Base-by-base conservation (phyloP, 768 basidiomycete species). In the Agaricus subrufescens region DNA sequence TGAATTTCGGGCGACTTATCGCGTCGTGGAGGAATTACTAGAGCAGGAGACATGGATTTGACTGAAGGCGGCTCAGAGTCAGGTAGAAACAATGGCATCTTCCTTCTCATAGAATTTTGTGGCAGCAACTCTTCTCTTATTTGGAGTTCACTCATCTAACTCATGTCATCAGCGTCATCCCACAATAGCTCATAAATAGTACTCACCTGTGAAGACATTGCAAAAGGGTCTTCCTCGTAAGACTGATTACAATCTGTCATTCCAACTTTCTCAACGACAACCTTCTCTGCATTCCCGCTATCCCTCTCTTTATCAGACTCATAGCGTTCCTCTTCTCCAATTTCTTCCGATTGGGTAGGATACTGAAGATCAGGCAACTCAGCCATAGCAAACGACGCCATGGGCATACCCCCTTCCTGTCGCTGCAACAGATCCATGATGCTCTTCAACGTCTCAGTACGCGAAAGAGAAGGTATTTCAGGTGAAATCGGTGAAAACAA, bases 351-450 rank as follows among this genome's bases (percentile, higher is more conserved):
- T 26, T 51, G 38, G 27, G 3, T 39, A 40, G 55, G 55, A 39
- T 56, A 56, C 31, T 25, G 48, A n/a, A 56, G 42, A 12, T 50
- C 55, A 39, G 55, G 55, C 29, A 56, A 26, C 38, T 29, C 19
- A 30, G 15, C 27, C 55, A 56, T 50, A 6, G 43, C 48, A 34
- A 49, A 48, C 30, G 52, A 45, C 9, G 54, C 30, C 9, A 15
- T 15, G 9, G 40, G 10, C 3, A 25, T 26, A 29, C n/a, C 12
- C 31, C 2, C 19, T 19, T 15, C 48, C 23, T 50, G 30, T 23
- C 23, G n/a, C 23, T 34, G 4, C 14, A 37, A 11, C 11, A 38
- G 38, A 3, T 23, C 23, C 15, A 37, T 4, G 12, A 37, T 19
- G 9, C 19, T 19, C 19, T 19, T 19, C 19, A 19, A 19, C 19